Evolutionary conservation across 2,329 filamentous ascomycete genomes (phyloP), one percentile per base, ranked within the genome.

Genomic region (Aspergillus udagawae): DNA sequence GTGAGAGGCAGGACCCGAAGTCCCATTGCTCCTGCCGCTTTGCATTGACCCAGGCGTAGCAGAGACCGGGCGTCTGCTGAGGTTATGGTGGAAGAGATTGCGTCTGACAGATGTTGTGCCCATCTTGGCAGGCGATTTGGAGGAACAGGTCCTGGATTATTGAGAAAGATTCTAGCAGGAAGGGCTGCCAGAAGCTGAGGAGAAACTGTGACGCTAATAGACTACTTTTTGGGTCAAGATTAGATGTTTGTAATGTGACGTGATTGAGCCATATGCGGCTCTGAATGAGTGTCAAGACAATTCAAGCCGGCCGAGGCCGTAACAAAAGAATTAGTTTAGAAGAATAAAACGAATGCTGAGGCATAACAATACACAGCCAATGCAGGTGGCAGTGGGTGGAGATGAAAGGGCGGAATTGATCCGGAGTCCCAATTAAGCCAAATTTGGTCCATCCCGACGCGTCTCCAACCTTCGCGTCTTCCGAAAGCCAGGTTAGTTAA

Each of bases 61-160:
- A 6, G 73, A 68, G 23, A 71, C 71, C n/a, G 75, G 72, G 8
- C 75, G 75, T 52, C 75, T 70, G 60, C 73, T 76, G 45, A 78
- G 71, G 55, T 77, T 75, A 52, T 73, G 71, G 20, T 76, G 74
- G 63, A 79, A 79, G 27, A 79, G 70, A 55, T 76, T 79, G 47
- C 76, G 74, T 53, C 77, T 75, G 49, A 78, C 72, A 21, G 73
- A 75, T 17, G 65, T 66, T n/a, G 66, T 62, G 27, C 65, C 64
- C 66, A 70, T 73, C 14, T 49, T 60, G 51, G 28, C 12, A 12
- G 21, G 47, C 6, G 28, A 23, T 51, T 14, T 17, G 32, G 6
- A 38, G 14, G 32, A 38, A 38, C 14, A 17, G 32, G 14, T 17
- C 32, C 6, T 38, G 3, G 29, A 4, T 38, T 17, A 38, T 38